Evolutionary conservation across 2,329 filamentous ascomycete species (phyloP).

Genomic region (Boeremia lycopersici): DNA sequence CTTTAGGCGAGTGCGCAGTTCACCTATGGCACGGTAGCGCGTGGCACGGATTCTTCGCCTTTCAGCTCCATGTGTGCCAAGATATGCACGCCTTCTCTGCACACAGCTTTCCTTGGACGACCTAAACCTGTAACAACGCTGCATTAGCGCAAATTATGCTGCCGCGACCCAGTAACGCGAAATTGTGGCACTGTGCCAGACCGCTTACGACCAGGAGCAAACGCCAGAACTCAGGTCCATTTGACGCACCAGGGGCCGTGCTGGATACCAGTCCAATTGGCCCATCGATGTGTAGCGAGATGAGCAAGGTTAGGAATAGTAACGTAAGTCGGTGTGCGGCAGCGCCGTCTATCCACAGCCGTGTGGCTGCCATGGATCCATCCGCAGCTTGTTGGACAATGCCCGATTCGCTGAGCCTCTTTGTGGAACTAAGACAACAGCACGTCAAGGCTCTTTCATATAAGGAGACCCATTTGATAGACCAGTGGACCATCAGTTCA

Average conservation of each 20-base stretch:
- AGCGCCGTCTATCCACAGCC: conserved; percentile 14
- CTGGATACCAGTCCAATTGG: conserved; percentile 15
- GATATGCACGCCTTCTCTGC: conserved; percentile 12
- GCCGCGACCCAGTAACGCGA: conserved; percentile 5
- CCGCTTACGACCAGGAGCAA: conserved; percentile 15
- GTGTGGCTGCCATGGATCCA: conserved; percentile 24
- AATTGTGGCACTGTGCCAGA: conserved; percentile 19
- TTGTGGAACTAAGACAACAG: conserved; percentile 16
- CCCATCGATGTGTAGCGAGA: conserved; percentile 22
- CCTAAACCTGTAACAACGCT: conserved; percentile 3
- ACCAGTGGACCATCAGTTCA: conserved; percentile 10
- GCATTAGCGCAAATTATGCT: conserved; percentile 1
- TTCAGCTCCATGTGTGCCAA: conserved; percentile 22
- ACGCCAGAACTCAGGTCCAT: conserved; percentile 12
- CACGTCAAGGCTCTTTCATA: conserved; percentile 25
- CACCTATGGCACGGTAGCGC: conserved; percentile 11
- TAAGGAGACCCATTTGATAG: conserved; percentile 11
- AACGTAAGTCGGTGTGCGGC: conserved; percentile 22
- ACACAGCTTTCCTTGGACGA: conserved; percentile 5
- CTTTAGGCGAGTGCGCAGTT: conserved; percentile 14
- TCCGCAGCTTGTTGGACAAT: conserved; percentile 24
- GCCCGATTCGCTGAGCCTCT: conserved; percentile 21
- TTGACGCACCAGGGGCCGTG: conserved; percentile 2
- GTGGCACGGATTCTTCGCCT: conserved; percentile 17
- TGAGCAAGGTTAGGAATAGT: conserved; percentile 24